phyloP scores from a whole-genome alignment of 768 basidiomycete species.

The Grammothele lineata region DNA sequence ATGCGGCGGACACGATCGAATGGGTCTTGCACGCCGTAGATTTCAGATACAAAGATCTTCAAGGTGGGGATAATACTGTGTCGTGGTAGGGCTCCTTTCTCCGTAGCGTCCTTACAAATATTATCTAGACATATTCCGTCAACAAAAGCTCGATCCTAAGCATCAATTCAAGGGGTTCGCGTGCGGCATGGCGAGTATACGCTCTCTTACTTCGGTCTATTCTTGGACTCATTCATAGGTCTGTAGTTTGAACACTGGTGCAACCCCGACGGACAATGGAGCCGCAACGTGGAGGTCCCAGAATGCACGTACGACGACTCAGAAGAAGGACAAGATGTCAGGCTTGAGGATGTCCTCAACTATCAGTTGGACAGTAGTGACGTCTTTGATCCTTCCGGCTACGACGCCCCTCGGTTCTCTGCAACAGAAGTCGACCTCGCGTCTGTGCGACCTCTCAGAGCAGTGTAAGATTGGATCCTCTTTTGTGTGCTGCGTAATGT shows the following conservation, averaged over 20 bases:
- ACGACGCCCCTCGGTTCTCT: no score
- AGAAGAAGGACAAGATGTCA: constrained; percentile 19
- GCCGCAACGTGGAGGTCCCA: background rate
- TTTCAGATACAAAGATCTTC: no score
- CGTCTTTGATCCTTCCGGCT: constrained; percentile 5
- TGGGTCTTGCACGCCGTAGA: no score
- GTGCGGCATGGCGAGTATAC: constrained; percentile 24
- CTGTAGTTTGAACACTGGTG: constrained; percentile 14
- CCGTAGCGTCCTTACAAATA: no score
- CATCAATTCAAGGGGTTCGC: constrained; percentile 25
- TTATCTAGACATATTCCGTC: constrained; percentile 26
- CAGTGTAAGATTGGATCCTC: constrained; percentile 11
- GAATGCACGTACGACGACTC: constrained; percentile 20
- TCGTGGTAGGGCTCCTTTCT: no score
- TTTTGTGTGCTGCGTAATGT: no score
- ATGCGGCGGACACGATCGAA: constrained; percentile 22
- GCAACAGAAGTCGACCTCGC: constrained; percentile 17
- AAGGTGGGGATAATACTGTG: no score
- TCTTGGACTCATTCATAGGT: background rate
- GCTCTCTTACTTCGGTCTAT: no score
- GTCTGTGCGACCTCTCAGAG: constrained; percentile 4
- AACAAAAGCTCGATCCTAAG: constrained; percentile 21
- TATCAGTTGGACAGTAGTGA: constrained; percentile 14
- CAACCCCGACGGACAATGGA: constrained; percentile 1
- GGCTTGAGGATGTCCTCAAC: constrained; percentile 18